These are phyloP conservation scores for Taxillus chinensis DNA, from an alignment of 164 flowering plant genomes.

Conservation along the genomic window DNA sequence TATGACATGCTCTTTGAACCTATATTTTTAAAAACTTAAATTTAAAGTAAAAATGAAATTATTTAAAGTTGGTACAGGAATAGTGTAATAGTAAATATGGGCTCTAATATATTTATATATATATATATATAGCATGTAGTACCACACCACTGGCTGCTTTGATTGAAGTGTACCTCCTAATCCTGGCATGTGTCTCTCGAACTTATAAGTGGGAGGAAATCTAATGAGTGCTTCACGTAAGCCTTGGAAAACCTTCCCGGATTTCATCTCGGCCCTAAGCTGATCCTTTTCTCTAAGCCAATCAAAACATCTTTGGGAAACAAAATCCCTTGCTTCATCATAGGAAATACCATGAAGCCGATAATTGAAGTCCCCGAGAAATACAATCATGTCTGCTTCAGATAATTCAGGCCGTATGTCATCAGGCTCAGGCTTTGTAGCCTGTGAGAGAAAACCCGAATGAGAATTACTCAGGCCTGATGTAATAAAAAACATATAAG, in stretches of 20 bases:
- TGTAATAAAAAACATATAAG: not conserved
- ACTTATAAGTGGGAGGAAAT: constrained; percentile 98
- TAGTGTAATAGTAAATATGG: too few species aligned
- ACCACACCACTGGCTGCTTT: too few species aligned
- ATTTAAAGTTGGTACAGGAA: too few species aligned
- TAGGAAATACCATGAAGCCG: constrained; percentile 89
- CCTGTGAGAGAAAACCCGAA: constrained; percentile 17
- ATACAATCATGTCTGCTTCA: constrained; percentile 88
- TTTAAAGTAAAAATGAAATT: too few species aligned
- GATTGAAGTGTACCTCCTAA: constrained; percentile 55
- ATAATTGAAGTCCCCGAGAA: constrained; percentile 92
- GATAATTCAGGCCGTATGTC: constrained; percentile 71
- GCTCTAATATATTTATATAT: too few species aligned
- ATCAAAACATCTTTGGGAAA: constrained; percentile 95
- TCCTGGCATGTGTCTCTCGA: constrained; percentile 72
- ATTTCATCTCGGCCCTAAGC: constrained; percentile 87
- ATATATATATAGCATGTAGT: too few species aligned
- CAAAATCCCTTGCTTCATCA: constrained; percentile 95
- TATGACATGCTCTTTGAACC: too few species aligned
- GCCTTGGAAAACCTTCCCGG: constrained; percentile 95
- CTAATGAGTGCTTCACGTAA: constrained; percentile 84
- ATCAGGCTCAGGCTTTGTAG: constrained; percentile 27
- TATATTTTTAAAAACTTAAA: too few species aligned
- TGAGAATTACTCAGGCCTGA: not conserved
- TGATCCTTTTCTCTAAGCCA: constrained; percentile 99